A percentile compares a stretch with the other conserved stretches of the same genome.
Conservation (phyloP, 768 basidiomycete species). For the Clitopilus hobsonii region DNA sequence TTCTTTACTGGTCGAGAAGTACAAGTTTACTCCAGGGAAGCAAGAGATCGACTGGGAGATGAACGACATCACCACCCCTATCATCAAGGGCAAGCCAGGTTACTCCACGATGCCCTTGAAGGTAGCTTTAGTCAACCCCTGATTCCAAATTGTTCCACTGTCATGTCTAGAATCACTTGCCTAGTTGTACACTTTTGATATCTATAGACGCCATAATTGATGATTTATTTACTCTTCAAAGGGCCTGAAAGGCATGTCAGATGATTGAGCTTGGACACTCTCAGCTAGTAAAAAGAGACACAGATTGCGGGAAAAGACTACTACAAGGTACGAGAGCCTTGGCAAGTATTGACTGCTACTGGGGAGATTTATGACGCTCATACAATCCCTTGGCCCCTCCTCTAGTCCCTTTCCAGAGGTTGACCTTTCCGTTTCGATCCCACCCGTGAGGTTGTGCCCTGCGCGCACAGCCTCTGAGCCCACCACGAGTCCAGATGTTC, state of each 20-base stretch:
- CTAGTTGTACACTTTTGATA: too few relatives aligned
- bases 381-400: conserved; percentile 10
- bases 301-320: too few relatives aligned
- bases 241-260: too few relatives aligned
- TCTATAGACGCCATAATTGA: neutral
- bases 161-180: too few relatives aligned
- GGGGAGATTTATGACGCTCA: neutral
- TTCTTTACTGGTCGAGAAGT: conserved; percentile 11
- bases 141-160: neutral
- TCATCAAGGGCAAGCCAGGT: conserved; percentile 8
- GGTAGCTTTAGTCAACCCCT: neutral
- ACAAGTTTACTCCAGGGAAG: conserved; percentile 11
- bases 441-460: conserved; percentile 19
- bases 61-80: conserved; percentile 9
- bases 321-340: too few relatives aligned
- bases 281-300: too few relatives aligned
- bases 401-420: conserved; percentile 15
- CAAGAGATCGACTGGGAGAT: conserved; percentile 15
- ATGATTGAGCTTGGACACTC: too few relatives aligned
- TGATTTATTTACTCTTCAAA: neutral
- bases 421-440: conserved; percentile 15
- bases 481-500: conserved; percentile 17
- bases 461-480: conserved; percentile 17
- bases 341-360: too few relatives aligned
- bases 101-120: conserved; percentile 9